phyloP scores from a whole-genome alignment of 2,329 filamentous ascomycete genomes.

The Diaporthe helianthi region DNA sequence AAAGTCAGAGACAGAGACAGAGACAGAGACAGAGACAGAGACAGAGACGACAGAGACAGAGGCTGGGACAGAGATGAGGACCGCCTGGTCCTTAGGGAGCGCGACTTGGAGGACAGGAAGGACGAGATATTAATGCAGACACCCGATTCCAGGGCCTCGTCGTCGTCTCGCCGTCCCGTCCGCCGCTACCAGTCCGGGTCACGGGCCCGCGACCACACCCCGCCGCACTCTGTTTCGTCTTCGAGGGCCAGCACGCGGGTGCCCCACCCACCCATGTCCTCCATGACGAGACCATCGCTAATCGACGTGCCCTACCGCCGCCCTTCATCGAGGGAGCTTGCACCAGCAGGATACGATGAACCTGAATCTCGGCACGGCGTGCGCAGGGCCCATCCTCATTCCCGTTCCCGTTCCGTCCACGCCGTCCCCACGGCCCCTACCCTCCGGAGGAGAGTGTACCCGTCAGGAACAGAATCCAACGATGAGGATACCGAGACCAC shows the following conservation, averaged over 20 bases:
- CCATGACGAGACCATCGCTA: slow-evolving; percentile 38
- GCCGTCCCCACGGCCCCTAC: slow-evolving; percentile 46
- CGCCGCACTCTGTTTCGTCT: slow-evolving; percentile 38
- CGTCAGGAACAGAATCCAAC: slow-evolving; percentile 46
- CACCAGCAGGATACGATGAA: slow-evolving; percentile 37
- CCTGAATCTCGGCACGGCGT: slow-evolving; percentile 41
- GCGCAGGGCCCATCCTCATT: slow-evolving; percentile 39
- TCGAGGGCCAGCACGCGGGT: slow-evolving; percentile 41
- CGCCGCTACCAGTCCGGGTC: slow-evolving; percentile 27
- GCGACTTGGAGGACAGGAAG: slow-evolving; percentile 23
- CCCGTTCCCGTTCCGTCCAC: slow-evolving; percentile 28
- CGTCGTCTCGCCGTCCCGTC: slow-evolving; percentile 30
- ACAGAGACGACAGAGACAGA: too few species aligned
- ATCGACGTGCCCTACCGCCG: slow-evolving; percentile 36
- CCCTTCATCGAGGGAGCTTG: slow-evolving; percentile 29
- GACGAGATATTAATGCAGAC: slow-evolving; percentile 31
- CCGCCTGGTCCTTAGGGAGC: slow-evolving; percentile 1
- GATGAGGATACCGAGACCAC: slow-evolving; percentile 47
- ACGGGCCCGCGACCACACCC: slow-evolving; percentile 22
- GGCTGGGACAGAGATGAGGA: too few species aligned
- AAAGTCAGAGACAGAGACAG: slow-evolving; percentile 7
- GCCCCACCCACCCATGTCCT: slow-evolving; percentile 42
- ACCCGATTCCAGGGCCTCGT: slow-evolving; percentile 33
- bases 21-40: neutral
- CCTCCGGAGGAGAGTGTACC: slow-evolving; percentile 46